A percentile compares a stretch with the other conserved stretches of the same genome.
Conservation (phyloP, 129 eudicot genomes). For the Lonicera japonica region DNA sequence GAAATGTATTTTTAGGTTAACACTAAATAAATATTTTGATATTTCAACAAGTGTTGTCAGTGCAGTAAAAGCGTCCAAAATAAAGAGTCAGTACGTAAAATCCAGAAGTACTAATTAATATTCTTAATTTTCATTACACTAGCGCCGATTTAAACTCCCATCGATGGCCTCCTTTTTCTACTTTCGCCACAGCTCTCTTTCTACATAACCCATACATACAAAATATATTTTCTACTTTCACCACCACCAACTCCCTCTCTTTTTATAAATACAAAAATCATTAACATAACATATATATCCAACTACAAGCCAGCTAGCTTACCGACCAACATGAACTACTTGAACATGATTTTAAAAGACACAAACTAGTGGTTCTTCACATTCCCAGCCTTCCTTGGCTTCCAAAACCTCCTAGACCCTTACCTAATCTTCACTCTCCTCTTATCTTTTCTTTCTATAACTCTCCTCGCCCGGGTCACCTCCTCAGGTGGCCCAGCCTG, state of each 20-base stretch:
- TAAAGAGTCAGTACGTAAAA: too few species aligned
- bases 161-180: not conserved
- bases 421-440: slow-evolving; percentile 3
- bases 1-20: too few species aligned
- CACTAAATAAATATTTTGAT: too few species aligned
- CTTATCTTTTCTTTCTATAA: slow-evolving; percentile 1
- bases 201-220: too few species aligned
- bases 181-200: not conserved
- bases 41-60: too few species aligned
- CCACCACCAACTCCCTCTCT: not conserved
- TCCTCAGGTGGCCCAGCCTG: slow-evolving; percentile 34
- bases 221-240: not conserved
- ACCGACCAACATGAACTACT: not conserved
- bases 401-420: slow-evolving; percentile 14
- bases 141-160: not conserved
- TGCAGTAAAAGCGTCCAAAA: too few species aligned
- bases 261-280: not conserved
- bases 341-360: slow-evolving; percentile 17
- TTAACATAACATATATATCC: too few species aligned
- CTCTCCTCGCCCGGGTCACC: slow-evolving; percentile 9
- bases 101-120: too few species aligned
- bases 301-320: too few species aligned
- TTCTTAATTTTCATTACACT: too few species aligned
- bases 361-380: slow-evolving; percentile 33
- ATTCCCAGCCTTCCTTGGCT: slow-evolving; percentile 28